These are phyloP conservation scores for Arthrocladium fulminans DNA, from an alignment of 2,329 filamentous ascomycete species.

Conservation along the genomic window DNA sequence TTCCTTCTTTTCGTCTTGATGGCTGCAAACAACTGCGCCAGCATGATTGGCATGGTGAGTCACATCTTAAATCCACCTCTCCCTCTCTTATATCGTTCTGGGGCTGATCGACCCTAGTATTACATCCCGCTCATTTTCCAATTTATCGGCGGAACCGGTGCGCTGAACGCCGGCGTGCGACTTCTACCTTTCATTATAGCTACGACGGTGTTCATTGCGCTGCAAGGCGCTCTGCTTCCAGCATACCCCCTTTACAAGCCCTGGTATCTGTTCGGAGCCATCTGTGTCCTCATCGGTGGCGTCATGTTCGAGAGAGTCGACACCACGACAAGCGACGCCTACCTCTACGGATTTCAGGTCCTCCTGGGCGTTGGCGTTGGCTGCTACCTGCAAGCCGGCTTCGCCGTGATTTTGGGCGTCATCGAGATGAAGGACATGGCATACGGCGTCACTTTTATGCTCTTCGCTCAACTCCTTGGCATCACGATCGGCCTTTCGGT, in stretches of 20 bases:
- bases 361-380: constrained; percentile 24
- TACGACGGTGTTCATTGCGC: constrained; percentile 19
- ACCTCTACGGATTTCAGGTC: constrained; percentile 24
- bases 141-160: constrained; percentile 39
- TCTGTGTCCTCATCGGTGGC: constrained; percentile 19
- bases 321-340: constrained; percentile 14
- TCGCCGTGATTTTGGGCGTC: constrained; percentile 14
- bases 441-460: constrained; percentile 11
- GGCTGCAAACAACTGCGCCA: constrained; percentile 28
- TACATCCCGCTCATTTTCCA: constrained; percentile 50
- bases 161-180: constrained; percentile 25
- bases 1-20: constrained; percentile 39
- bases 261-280: constrained; percentile 25
- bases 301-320: constrained; percentile 21
- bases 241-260: constrained; percentile 27
- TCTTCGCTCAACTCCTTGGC: constrained; percentile 6
- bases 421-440: constrained; percentile 7
- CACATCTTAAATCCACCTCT: no score
- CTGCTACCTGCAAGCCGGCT: constrained; percentile 19
- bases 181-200: constrained; percentile 31
- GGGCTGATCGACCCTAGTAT: constrained; percentile 39
- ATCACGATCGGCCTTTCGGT: constrained; percentile 8
- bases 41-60: no score
- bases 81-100: no score
- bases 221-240: constrained; percentile 23